Conservation (phyloP, 169 alveolate species). For the Theileria annulata region DNA sequence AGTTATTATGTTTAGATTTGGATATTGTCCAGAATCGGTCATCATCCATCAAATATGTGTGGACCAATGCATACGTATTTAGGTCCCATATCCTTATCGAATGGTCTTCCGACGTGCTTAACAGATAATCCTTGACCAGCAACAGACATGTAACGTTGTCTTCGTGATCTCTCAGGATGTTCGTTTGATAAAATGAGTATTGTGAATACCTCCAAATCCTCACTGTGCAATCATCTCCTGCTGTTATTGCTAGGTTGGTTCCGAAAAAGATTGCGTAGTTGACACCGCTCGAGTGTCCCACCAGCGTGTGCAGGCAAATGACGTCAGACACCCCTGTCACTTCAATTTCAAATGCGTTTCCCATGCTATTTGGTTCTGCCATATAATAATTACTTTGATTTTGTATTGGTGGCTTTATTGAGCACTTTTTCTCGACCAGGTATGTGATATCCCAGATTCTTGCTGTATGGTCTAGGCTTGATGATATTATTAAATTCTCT, state of each 20-base stretch:
- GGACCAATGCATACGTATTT: constrained; percentile 84
- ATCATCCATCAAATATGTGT: constrained; percentile 86
- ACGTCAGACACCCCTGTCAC: constrained; percentile 32
- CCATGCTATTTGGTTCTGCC: not conserved
- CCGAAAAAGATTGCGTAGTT: constrained; percentile 94
- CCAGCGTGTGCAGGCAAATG: constrained; percentile 84
- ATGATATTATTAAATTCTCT: constrained; percentile 88
- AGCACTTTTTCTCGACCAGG: constrained; percentile 88
- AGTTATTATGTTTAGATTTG: constrained; percentile 82
- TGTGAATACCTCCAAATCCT: constrained; percentile 93
- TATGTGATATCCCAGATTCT: constrained; percentile 94
- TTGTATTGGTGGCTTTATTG: constrained; percentile 38
- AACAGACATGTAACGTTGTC: constrained; percentile 92
- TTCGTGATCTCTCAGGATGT: constrained; percentile 91
- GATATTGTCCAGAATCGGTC: constrained; percentile 94
- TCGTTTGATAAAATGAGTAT: constrained; percentile 90
- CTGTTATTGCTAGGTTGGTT: constrained; percentile 87
- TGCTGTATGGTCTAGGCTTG: constrained; percentile 92
- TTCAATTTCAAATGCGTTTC: constrained; percentile 17
- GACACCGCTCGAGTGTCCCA: constrained; percentile 96
- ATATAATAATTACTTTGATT: not conserved
- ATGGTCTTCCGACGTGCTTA: constrained; percentile 92
- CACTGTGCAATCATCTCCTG: constrained; percentile 93
- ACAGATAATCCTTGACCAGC: constrained; percentile 88
- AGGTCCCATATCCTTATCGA: constrained; percentile 93